A percentile compares a stretch with the other conserved stretches of the same genome.
Evolutionary conservation across 305 asterid species (phyloP).

Genomic region (Withania somnifera): DNA sequence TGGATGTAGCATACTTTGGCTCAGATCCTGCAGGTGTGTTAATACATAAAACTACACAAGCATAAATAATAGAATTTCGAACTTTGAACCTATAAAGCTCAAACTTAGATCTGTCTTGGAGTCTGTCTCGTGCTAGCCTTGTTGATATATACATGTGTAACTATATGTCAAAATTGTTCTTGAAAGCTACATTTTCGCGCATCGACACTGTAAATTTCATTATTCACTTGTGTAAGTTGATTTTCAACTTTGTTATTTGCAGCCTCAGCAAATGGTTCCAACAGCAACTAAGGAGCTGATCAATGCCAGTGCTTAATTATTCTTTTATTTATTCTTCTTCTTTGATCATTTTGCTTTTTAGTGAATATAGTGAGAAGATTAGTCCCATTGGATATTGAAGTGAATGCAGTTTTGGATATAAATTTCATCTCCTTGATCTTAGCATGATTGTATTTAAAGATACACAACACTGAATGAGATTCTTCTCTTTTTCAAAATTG

Average conservation of each 20-base stretch:
- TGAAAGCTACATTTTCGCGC: neutral
- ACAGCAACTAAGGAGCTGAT: constrained; percentile 27
- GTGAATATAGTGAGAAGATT: neutral
- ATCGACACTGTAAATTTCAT: neutral
- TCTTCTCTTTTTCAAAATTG: neutral
- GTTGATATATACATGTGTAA: neutral
- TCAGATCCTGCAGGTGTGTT: neutral
- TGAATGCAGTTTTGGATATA: neutral
- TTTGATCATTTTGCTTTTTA: neutral
- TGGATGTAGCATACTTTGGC: neutral
- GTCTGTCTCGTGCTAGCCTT: neutral
- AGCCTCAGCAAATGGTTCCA: constrained; percentile 35
- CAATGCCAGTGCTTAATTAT: constrained; percentile 24
- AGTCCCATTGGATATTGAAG: neutral
- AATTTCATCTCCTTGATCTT: neutral
- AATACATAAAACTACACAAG: neutral
- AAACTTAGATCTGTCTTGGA: neutral
- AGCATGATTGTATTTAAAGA: neutral
- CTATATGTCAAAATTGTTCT: neutral
- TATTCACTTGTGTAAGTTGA: neutral
- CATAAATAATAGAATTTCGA: neutral
- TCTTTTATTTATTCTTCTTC: neutral
- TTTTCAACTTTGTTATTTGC: constrained; percentile 18
- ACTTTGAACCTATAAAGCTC: neutral
- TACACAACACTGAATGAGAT: neutral